Conservation (phyloP, 257 asterid genomes). For the Schizonepeta tenuifolia region DNA sequence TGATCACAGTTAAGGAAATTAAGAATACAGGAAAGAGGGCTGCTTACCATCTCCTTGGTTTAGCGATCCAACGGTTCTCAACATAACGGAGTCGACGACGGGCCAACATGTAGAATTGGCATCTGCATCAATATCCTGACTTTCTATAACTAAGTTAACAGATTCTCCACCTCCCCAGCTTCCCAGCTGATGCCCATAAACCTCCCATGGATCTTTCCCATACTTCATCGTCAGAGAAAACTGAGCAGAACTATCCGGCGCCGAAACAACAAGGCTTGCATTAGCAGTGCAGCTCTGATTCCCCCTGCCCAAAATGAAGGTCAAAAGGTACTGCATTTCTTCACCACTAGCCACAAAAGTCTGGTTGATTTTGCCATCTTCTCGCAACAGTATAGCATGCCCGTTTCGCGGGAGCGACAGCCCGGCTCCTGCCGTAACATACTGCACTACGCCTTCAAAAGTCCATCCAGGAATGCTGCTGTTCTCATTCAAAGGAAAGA, state of each 20-base stretch:
- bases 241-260: conserved; percentile 54
- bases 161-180: conserved; percentile 57
- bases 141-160: conserved; percentile 52
- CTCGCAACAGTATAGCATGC: conserved; percentile 53
- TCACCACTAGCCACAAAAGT: conserved; percentile 51
- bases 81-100: conserved; percentile 45
- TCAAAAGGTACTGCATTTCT: conserved; percentile 44
- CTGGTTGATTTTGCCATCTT: conserved; percentile 60
- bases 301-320: conserved; percentile 50
- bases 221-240: conserved; percentile 41
- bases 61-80: conserved; percentile 39
- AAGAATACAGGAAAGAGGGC: background rate
- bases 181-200: conserved; percentile 55
- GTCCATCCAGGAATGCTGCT: conserved; percentile 66
- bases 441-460: conserved; percentile 49
- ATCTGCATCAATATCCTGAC: conserved; percentile 47
- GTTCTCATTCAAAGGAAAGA: conserved; percentile 43
- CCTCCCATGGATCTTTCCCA: conserved; percentile 51
- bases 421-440: conserved; percentile 39
- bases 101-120: conserved; percentile 68
- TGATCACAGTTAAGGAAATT: background rate
- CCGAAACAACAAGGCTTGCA: conserved; percentile 63
- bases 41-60: conserved; percentile 37
- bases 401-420: conserved; percentile 39
- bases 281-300: conserved; percentile 46